Percentiles rank a stretch among this genome's conserved stretches.
phyloP scores from a whole-genome alignment of 108 stramenopile genomes.

The Pseudonitzschia multistriata region DNA sequence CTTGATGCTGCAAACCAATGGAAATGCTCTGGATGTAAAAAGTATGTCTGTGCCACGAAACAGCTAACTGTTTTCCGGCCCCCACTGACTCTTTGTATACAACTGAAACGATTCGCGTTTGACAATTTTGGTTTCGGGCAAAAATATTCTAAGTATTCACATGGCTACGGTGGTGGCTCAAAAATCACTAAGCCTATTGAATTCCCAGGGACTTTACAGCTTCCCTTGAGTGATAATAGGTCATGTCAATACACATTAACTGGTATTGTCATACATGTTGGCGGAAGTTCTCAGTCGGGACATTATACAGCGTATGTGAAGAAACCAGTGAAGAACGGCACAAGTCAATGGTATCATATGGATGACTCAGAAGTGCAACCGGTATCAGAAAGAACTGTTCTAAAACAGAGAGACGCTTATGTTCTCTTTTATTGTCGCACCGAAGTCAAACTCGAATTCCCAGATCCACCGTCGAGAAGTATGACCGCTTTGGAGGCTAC shows the following conservation, averaged over 20 bases:
- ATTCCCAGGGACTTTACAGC: slow-evolving; percentile 63
- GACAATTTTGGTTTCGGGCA: slow-evolving; percentile 46
- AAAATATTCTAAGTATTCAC: neutral
- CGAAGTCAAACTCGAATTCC: slow-evolving; percentile 79
- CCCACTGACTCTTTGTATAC: slow-evolving; percentile 89
- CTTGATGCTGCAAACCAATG: slow-evolving; percentile 89
- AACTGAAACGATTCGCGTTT: slow-evolving; percentile 93
- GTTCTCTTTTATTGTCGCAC: slow-evolving; percentile 77
- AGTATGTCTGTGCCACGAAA: slow-evolving; percentile 78
- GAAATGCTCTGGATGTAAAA: slow-evolving; percentile 88
- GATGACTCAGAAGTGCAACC: slow-evolving; percentile 78
- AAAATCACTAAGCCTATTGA: slow-evolving; percentile 78
- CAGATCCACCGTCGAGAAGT: slow-evolving; percentile 45
- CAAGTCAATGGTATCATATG: slow-evolving; percentile 66
- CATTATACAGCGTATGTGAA: slow-evolving; percentile 85
- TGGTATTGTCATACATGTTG: slow-evolving; percentile 81
- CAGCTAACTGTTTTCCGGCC: slow-evolving; percentile 75
- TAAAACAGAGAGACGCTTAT: slow-evolving; percentile 74
- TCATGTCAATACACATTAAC: slow-evolving; percentile 63
- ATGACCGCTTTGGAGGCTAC: slow-evolving; percentile 53
- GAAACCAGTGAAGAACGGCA: slow-evolving; percentile 40
- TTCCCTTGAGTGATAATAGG: slow-evolving; percentile 77
- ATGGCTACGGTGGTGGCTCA: slow-evolving; percentile 40
- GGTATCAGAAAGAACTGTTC: slow-evolving; percentile 70
- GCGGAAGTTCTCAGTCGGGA: slow-evolving; percentile 69